Percentiles rank a stretch among this genome's conserved stretches.
These are phyloP conservation scores for Senecio squalidus DNA, from an alignment of 140 eudicot species.

Conservation along the genomic window DNA sequence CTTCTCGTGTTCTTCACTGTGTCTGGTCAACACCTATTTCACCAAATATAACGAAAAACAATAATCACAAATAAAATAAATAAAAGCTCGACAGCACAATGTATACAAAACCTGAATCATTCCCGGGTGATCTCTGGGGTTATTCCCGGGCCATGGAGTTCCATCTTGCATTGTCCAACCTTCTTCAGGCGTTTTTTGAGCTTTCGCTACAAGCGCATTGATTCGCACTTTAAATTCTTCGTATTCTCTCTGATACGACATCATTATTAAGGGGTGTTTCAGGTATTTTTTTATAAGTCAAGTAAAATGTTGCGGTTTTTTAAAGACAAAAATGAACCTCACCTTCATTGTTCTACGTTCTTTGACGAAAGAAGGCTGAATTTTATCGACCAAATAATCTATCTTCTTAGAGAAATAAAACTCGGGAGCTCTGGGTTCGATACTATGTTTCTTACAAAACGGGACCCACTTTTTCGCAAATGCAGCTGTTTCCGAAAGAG, in stretches of 20 bases:
- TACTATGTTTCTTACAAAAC: slow-evolving; percentile 68
- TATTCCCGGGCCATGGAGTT: slow-evolving; percentile 96
- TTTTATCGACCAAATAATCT: slow-evolving; percentile 80
- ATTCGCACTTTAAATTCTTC: slow-evolving; percentile 91
- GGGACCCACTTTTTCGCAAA: slow-evolving; percentile 95
- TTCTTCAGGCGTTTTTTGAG: slow-evolving; percentile 91
- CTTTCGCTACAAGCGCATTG: slow-evolving; percentile 96
- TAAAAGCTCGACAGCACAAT: too few relatives aligned
- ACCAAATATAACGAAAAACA: slow-evolving; percentile 5
- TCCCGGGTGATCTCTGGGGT: slow-evolving; percentile 93
- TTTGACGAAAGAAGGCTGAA: slow-evolving; percentile 88
- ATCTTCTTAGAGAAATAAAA: slow-evolving; percentile 83
- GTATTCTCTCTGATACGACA: slow-evolving; percentile 77
- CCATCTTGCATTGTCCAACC: slow-evolving; percentile 99
- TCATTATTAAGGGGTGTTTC: background rate
- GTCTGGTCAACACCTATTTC: slow-evolving; percentile 75
- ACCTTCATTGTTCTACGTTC: slow-evolving; percentile 97
- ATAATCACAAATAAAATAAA: background rate
- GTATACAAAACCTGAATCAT: slow-evolving; percentile 74
- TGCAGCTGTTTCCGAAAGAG: slow-evolving; percentile 87
- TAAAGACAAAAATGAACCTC: too few relatives aligned
- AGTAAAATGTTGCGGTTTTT: too few relatives aligned
- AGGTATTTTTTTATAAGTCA: background rate
- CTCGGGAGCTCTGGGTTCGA: slow-evolving; percentile 94
- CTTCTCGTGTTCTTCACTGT: slow-evolving; percentile 73